phyloP scores from a whole-genome alignment of 768 basidiomycete species.

The Mycena capillaripes region DNA sequence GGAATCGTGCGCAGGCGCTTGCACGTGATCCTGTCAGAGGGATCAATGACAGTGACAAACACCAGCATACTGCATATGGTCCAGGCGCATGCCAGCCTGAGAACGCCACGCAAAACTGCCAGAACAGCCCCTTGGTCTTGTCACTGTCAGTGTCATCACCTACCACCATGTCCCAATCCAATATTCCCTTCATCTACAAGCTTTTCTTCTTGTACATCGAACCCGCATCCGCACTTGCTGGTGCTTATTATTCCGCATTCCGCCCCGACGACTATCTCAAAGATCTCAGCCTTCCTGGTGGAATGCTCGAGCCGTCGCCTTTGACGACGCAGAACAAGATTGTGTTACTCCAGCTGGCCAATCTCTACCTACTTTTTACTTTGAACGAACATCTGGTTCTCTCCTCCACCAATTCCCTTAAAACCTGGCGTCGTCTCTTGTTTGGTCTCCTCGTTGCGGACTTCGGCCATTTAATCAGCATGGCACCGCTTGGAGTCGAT shows the following conservation, averaged over 20 bases:
- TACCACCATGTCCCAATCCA: conserved; percentile 9
- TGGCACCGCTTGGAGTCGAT: conserved; percentile 57
- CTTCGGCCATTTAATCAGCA: conserved; percentile 62
- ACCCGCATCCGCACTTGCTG: conserved; percentile 63
- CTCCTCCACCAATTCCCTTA: conserved; percentile 55
- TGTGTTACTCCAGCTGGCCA: conserved; percentile 62
- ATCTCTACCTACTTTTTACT: conserved; percentile 66
- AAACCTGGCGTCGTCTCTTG: conserved; percentile 59
- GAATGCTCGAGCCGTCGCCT: conserved; percentile 22
- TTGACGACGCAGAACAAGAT: conserved; percentile 51
- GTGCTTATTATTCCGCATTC: conserved; percentile 62
- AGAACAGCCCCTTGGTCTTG: too few relatives aligned
- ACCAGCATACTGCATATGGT: too few relatives aligned
- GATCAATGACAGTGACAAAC: too few relatives aligned
- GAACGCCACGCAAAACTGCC: too few relatives aligned
- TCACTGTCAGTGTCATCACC: too few relatives aligned
- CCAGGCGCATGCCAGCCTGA: too few relatives aligned
- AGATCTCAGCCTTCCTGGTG: conserved; percentile 45
- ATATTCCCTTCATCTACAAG: conserved; percentile 49
- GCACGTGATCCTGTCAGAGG: too few relatives aligned
- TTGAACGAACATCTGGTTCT: conserved; percentile 65
- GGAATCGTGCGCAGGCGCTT: too few relatives aligned
- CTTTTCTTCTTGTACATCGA: conserved; percentile 67
- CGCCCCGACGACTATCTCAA: conserved; percentile 54
- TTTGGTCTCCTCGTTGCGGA: conserved; percentile 62